Evolutionary conservation across 192 early-diverging fungal species (phyloP).

Genomic region (Gamsiella multidivaricata): DNA sequence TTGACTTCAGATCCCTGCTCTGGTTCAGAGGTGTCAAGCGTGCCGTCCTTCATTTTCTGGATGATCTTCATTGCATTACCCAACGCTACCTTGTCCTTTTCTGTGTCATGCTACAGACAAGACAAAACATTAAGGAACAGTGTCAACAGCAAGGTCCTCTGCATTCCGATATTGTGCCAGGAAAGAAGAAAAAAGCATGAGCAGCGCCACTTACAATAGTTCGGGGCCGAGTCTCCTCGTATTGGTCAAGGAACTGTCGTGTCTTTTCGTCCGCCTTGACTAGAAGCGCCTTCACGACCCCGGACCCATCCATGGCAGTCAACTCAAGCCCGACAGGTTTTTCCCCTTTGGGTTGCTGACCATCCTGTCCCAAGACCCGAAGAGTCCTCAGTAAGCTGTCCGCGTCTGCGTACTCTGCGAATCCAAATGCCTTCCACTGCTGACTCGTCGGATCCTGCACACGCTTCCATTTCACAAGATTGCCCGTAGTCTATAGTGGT

Average conservation of each 20-base stretch:
- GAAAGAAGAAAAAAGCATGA: conserved; percentile 12
- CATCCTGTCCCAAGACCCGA: conserved; percentile 74
- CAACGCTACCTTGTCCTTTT: conserved; percentile 60
- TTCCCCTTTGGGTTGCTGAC: conserved; percentile 50
- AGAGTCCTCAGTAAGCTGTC: conserved; percentile 73
- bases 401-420: conserved; percentile 75
- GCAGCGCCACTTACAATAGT: conserved; percentile 46
- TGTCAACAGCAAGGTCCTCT: neutral
- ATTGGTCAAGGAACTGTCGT: conserved; percentile 64
- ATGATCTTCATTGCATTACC: conserved; percentile 57
- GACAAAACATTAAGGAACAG: neutral
- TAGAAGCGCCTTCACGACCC: conserved; percentile 51
- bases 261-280: conserved; percentile 71
- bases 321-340: conserved; percentile 35
- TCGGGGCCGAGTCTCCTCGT: conserved; percentile 52
- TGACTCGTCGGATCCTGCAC: conserved; percentile 66
- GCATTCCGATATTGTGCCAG: neutral
- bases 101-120: conserved; percentile 54
- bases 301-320: conserved; percentile 49
- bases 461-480: conserved; percentile 74
- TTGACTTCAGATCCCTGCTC: conserved; percentile 21
- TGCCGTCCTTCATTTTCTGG: conserved; percentile 57
- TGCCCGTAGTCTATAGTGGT: conserved; percentile 80
- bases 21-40: conserved; percentile 36
- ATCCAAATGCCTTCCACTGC: conserved; percentile 74